phyloP scores from a whole-genome alignment of 2,329 filamentous ascomycete species.

The Kalaharituber pfeilii region DNA sequence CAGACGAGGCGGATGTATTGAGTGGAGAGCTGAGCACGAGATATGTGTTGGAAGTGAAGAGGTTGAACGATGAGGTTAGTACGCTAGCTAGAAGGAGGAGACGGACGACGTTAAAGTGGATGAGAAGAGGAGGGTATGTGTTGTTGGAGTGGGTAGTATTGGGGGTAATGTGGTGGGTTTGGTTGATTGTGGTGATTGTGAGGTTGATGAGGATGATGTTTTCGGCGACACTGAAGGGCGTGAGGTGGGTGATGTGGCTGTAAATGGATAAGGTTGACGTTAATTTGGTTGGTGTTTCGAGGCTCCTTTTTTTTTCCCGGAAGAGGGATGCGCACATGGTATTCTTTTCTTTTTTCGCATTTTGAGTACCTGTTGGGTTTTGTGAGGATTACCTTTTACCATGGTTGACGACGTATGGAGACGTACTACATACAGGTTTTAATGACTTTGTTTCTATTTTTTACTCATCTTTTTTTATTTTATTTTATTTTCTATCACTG shows the following conservation, averaged over 20 bases:
- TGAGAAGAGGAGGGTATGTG: conserved; percentile 60
- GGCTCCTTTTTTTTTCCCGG: no score
- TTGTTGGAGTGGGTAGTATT: conserved; percentile 75
- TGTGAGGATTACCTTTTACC: no score
- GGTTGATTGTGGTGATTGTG: conserved; percentile 68
- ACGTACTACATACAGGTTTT: no score
- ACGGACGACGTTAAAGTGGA: conserved; percentile 56
- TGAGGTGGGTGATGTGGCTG: conserved; percentile 75
- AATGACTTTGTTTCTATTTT: no score
- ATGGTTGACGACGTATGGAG: no score
- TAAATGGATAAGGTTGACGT: no score
- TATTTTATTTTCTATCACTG: no score
- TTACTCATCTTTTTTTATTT: no score
- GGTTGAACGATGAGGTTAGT: conserved; percentile 54
- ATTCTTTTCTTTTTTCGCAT: no score
- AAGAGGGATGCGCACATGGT: no score
- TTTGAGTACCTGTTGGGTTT: no score
- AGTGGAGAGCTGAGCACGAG: conserved; percentile 39
- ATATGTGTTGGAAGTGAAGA: conserved; percentile 44
- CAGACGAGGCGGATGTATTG: conserved; percentile 58
- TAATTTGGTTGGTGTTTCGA: background rate
- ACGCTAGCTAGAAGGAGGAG: conserved; percentile 52
- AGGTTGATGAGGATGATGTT: conserved; percentile 47
- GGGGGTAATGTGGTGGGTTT: conserved; percentile 84
- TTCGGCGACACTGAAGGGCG: conserved; percentile 39